These are phyloP conservation scores for Cryptomeria japonica DNA, from an alignment of 75 land plant genomes.

Conservation along the genomic window DNA sequence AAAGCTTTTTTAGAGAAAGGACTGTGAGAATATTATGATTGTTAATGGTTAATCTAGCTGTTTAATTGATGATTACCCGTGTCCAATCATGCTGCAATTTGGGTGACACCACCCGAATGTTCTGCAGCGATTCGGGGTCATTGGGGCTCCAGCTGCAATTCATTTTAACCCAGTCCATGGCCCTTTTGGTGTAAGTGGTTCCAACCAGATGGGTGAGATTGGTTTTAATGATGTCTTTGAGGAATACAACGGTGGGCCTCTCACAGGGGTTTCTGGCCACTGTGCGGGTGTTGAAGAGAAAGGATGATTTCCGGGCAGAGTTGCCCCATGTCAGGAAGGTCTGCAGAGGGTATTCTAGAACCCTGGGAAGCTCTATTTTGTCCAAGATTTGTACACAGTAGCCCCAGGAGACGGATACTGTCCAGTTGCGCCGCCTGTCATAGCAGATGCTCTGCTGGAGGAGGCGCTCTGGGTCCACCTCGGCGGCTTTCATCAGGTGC, in stretches of 20 bases:
- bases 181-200: too few species aligned
- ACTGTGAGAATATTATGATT: background rate
- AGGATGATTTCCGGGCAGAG: conserved; percentile 44
- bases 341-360: conserved; percentile 43
- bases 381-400: conserved; percentile 52
- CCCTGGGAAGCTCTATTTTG: conserved; percentile 25
- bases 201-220: background rate
- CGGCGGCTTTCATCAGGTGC: conserved; percentile 38
- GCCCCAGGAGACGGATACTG: conserved; percentile 78
- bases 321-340: conserved; percentile 76
- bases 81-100: background rate
- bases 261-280: conserved; percentile 48
- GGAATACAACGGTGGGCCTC: conserved; percentile 48
- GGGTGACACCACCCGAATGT: background rate
- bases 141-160: background rate
- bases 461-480: conserved; percentile 51
- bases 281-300: conserved; percentile 65
- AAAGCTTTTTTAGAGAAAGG: background rate
- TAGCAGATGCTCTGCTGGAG: conserved; percentile 85
- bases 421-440: conserved; percentile 46
- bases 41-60: background rate
- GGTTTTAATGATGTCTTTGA: conserved; percentile 27
- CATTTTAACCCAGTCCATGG: background rate
- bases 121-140: background rate
- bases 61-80: background rate